Conservation (phyloP, 176 grass and related monocot genomes). For the Lolium perenne region DNA sequence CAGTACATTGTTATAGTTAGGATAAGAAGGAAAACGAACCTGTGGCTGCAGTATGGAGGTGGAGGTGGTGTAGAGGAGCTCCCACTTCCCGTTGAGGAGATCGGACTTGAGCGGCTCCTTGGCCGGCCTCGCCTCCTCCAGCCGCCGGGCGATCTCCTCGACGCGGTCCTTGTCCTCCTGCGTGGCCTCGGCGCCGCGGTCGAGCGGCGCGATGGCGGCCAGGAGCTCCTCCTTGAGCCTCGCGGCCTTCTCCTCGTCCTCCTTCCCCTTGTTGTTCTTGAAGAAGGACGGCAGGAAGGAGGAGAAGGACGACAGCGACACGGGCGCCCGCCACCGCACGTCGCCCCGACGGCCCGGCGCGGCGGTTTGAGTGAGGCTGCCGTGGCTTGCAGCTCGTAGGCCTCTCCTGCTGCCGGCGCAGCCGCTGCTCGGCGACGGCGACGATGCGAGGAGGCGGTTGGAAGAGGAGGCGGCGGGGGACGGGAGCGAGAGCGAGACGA, state of each 20-base stretch:
- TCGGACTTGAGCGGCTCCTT: slow-evolving; percentile 93
- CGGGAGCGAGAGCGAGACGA: slow-evolving; percentile 25
- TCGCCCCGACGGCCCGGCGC: background rate
- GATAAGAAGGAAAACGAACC: slow-evolving; percentile 42
- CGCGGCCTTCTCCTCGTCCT: slow-evolving; percentile 52
- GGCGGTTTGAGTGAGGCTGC: background rate
- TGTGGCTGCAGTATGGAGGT: slow-evolving; percentile 73
- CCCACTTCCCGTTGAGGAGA: slow-evolving; percentile 93
- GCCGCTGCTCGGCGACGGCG: background rate
- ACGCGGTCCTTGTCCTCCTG: slow-evolving; percentile 66
- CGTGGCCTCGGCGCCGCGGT: slow-evolving; percentile 75
- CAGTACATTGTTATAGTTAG: background rate
- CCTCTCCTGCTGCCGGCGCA: background rate
- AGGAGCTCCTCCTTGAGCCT: slow-evolving; percentile 85
- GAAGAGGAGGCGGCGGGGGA: background rate
- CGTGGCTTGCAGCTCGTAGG: background rate
- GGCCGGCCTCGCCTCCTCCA: slow-evolving; percentile 69
- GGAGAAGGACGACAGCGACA: slow-evolving; percentile 88
- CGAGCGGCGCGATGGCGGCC: slow-evolving; percentile 66
- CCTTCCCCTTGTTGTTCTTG: slow-evolving; percentile 49
- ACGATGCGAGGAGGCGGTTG: background rate
- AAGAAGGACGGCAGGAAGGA: slow-evolving; percentile 66
- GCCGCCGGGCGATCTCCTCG: slow-evolving; percentile 66
- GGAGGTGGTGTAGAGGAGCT: slow-evolving; percentile 91
- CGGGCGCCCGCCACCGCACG: slow-evolving; percentile 53